phyloP scores from a whole-genome alignment of 257 asterid species.

The Solanum ossicruentum region DNA sequence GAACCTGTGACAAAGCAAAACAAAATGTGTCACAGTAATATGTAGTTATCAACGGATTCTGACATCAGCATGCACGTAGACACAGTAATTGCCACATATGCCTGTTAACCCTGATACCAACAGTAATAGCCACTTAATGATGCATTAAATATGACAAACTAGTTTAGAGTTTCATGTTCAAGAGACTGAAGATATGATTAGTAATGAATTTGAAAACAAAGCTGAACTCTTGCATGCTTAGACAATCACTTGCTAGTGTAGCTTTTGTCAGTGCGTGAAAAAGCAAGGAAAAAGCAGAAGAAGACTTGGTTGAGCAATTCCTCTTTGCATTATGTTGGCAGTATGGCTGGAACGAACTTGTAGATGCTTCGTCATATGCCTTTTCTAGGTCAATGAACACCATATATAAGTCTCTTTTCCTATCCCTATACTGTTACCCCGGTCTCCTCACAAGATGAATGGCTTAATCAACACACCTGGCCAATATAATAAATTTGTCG shows the following conservation, averaged over 20 bases:
- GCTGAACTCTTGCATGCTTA: not conserved
- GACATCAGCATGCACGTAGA: not conserved
- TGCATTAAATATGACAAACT: not conserved
- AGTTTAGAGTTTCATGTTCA: not conserved
- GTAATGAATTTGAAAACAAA: not conserved
- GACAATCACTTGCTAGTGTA: not conserved
- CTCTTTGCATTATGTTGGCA: not conserved
- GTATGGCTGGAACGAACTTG: not conserved
- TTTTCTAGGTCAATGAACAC: not conserved
- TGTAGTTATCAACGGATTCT: not conserved
- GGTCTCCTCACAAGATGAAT: not conserved
- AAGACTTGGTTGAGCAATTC: not conserved
- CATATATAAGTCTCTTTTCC: not conserved
- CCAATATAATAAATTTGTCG: not conserved
- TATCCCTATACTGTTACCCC: not conserved
- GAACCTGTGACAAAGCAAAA: constrained; percentile 41
- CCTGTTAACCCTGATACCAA: not conserved
- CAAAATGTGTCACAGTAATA: not conserved
- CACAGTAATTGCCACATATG: not conserved
- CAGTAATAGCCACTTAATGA: not conserved
- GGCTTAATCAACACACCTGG: not conserved
- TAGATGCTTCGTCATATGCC: not conserved
- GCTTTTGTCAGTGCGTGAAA: not conserved
- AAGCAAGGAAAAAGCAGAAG: not conserved
- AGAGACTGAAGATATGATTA: not conserved